A percentile compares a stretch with the other conserved stretches of the same genome.
phyloP scores from a whole-genome alignment of 2,329 filamentous ascomycete species.

The Aplosporella prunicola region DNA sequence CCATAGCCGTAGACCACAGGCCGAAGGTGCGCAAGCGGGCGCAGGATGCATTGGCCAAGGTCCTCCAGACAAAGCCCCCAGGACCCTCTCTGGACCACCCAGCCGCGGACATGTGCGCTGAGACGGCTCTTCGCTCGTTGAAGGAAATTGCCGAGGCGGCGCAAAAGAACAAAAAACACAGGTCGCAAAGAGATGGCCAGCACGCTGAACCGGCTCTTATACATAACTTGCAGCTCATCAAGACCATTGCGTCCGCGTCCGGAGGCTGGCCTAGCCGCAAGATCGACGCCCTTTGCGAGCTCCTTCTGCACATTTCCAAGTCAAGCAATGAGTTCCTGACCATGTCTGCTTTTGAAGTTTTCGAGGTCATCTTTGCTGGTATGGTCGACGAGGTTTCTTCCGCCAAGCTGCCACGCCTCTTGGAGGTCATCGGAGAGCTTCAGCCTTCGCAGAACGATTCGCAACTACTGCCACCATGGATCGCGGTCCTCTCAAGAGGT shows the following conservation, averaged over 20 bases:
- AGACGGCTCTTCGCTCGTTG: constrained; percentile 74
- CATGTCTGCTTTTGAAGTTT: constrained; percentile 93
- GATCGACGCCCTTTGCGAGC: constrained; percentile 83
- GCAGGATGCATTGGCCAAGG: constrained; percentile 75
- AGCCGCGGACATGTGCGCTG: constrained; percentile 90
- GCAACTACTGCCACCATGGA: constrained; percentile 90
- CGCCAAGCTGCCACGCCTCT: constrained; percentile 75
- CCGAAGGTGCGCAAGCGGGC: constrained; percentile 93
- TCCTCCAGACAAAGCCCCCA: constrained; percentile 77
- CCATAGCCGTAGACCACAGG: constrained; percentile 72
- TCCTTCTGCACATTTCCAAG: constrained; percentile 78
- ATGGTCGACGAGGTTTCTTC: constrained; percentile 84
- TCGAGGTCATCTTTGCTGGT: constrained; percentile 90
- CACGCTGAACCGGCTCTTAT: constrained; percentile 75
- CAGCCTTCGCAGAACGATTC: constrained; percentile 89
- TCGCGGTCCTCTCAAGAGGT: constrained; percentile 85
- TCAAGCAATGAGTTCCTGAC: constrained; percentile 93
- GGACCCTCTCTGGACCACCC: constrained; percentile 91
- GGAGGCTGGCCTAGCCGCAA: constrained; percentile 95
- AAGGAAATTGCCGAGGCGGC: constrained; percentile 63
- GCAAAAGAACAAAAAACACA: constrained; percentile 58
- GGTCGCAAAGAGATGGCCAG: constrained; percentile 43
- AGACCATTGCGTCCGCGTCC: constrained; percentile 75
- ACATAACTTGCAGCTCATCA: constrained; percentile 84
- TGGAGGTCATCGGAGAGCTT: constrained; percentile 86